Evolutionary conservation across 2,329 filamentous ascomycete species (phyloP), one percentile per base, ranked within the genome.

Genomic region (Diaporthe ilicicola): DNA sequence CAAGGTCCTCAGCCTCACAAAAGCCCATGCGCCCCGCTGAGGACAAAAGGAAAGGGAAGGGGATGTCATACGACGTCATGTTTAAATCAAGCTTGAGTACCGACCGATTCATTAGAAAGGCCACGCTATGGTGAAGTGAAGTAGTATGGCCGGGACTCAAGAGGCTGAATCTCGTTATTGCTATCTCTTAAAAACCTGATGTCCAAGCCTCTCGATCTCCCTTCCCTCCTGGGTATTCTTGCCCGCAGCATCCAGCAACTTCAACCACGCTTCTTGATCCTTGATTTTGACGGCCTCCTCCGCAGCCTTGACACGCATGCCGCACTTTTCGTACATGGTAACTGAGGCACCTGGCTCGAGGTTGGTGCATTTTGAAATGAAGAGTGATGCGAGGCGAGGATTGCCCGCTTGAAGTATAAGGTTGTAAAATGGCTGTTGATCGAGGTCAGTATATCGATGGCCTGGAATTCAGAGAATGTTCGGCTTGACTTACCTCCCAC

Each of bases 261-360:
- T 86, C 76, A 92, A 89, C 82, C 97, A 90, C n/a, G 91, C 84
- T 75, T 91, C 91, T 61, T 89, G 84, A 79, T 99, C 93, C 81
- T 93, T 97, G 72, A 89, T 87, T 83, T 91, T 94, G 72, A 94
- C 87, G 3, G 96, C 95, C 83, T 98, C 96, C 82, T 98, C 95
- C 4, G 93, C 96, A 2, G 96, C 96, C 82, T 94, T 94, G 34
- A 92, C 88, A 54, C 94, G 86, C 90, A 97, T 89, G 22, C 95
- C 95, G 80, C 96, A 98, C 83, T 97, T 97, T 76, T 97, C 91
- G 88, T 95, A 99, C 95, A 99, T 98, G 75, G 92, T 89, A 69
- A 97, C 91, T 4, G 91, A 86, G 76, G 94, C 92, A 3, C 89
- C 87, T 1, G 88, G 85, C 54, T 91, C 87, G 56, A 97, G 80